Percentiles rank a stretch among this genome's conserved stretches.
phyloP scores from a whole-genome alignment of 768 basidiomycete genomes.

The Leucocoprinus birnbaumii region DNA sequence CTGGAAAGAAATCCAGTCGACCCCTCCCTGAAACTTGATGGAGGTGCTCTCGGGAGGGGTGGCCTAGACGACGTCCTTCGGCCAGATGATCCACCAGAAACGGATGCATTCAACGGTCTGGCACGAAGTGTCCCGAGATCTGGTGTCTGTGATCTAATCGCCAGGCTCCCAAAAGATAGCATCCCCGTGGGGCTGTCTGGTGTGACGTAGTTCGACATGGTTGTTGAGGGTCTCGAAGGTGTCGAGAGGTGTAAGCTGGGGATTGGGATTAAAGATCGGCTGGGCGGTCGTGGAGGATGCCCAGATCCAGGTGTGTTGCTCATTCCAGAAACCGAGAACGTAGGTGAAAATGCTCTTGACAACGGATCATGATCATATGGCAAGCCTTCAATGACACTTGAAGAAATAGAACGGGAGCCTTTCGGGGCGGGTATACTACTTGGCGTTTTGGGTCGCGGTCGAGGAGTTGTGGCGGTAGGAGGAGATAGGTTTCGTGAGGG shows the following conservation, averaged over 20 bases:
- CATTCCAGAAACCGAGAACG: constrained; percentile 44
- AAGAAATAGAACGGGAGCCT: constrained; percentile 45
- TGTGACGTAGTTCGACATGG: constrained; percentile 9
- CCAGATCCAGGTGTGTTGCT: constrained; percentile 38
- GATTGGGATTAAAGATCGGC: constrained; percentile 81
- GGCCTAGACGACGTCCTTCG: constrained; percentile 38
- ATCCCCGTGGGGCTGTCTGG: constrained; percentile 15
- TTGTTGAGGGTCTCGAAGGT: constrained; percentile 56
- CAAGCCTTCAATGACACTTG: constrained; percentile 37
- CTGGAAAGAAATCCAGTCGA: constrained; percentile 55
- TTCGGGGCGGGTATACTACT: constrained; percentile 73
- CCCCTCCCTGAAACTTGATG: constrained; percentile 74
- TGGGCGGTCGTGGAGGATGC: constrained; percentile 72
- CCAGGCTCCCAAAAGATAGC: constrained; percentile 9
- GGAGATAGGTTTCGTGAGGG: constrained; percentile 39
- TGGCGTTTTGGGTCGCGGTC: constrained; percentile 76
- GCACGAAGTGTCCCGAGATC: constrained; percentile 50
- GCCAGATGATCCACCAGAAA: constrained; percentile 44
- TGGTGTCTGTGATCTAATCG: constrained; percentile 57
- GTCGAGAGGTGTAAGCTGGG: constrained; percentile 71
- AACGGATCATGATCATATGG: not conserved
- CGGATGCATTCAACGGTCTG: constrained; percentile 55
- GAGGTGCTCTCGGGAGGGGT: constrained; percentile 48
- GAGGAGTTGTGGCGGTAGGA: constrained; percentile 42
- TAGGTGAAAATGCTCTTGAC: constrained; percentile 60